Evolutionary conservation across 441 rosid species (phyloP).

Genomic region (Erodium chrysanthum): DNA sequence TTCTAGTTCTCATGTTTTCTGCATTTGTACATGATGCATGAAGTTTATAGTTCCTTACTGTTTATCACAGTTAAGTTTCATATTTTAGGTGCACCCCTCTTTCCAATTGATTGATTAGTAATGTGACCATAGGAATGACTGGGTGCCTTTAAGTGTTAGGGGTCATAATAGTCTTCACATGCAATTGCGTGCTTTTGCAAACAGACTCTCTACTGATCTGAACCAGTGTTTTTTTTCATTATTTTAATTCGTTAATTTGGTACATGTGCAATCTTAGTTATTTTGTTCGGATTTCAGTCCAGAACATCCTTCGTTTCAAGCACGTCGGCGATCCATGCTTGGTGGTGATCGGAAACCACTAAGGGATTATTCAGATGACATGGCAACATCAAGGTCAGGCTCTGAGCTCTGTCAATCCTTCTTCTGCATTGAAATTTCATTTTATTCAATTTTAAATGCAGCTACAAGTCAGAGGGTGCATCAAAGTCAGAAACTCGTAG

Average conservation of each 20-base stretch:
- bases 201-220: no score
- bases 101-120: background rate
- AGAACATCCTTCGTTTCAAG: conserved; percentile 27
- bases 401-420: no score
- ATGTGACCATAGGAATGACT: background rate
- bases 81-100: background rate
- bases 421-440: no score
- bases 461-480: conserved; percentile 75
- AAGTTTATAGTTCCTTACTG: background rate
- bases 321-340: conserved; percentile 80
- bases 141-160: background rate
- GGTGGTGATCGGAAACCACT: conserved; percentile 67
- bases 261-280: no score
- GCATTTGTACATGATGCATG: conserved; percentile 3
- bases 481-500: conserved; percentile 70
- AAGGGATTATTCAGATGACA: conserved; percentile 57
- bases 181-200: background rate
- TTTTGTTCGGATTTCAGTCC: no score
- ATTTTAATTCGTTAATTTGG: no score
- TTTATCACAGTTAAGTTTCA: background rate
- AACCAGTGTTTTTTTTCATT: no score
- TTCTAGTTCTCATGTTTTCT: conserved; percentile 19
- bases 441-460: conserved; percentile 22
- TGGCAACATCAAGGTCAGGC: conserved; percentile 63
- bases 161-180: background rate